phyloP scores from a whole-genome alignment of 2,329 filamentous ascomycete genomes.

The Apiospora aurea region DNA sequence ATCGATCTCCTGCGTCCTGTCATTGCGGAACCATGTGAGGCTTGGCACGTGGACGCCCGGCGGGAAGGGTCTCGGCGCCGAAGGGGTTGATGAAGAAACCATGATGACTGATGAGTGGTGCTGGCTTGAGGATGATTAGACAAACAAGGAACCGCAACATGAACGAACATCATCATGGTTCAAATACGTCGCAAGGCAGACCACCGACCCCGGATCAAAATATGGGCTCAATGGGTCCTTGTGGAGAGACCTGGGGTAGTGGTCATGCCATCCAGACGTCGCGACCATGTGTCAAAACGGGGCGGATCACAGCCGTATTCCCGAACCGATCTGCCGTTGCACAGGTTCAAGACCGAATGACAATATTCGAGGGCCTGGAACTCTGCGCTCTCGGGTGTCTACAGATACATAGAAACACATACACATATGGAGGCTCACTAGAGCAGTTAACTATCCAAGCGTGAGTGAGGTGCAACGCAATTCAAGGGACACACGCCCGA shows the following conservation, averaged over 20 bases:
- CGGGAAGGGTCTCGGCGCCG: constrained; percentile 42
- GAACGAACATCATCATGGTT: no score
- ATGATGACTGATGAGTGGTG: neutral
- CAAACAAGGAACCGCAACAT: neutral
- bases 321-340: neutral
- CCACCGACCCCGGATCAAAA: neutral
- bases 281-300: neutral
- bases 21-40: constrained; percentile 61
- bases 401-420: no score
- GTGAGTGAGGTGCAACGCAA: neutral
- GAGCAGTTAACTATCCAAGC: no score
- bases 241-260: neutral
- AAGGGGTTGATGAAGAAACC: neutral
- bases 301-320: neutral
- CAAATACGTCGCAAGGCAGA: neutral
- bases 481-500: neutral
- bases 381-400: no score
- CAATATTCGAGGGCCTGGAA: neutral
- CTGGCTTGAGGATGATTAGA: no score
- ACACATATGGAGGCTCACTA: no score
- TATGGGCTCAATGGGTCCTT: neutral
- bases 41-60: constrained; percentile 64
- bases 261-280: neutral
- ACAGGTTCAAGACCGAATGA: neutral
- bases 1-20: constrained; percentile 59